Conservation (phyloP, 2,329 filamentous ascomycete species). For the Acephala macrosclerotiorum region DNA sequence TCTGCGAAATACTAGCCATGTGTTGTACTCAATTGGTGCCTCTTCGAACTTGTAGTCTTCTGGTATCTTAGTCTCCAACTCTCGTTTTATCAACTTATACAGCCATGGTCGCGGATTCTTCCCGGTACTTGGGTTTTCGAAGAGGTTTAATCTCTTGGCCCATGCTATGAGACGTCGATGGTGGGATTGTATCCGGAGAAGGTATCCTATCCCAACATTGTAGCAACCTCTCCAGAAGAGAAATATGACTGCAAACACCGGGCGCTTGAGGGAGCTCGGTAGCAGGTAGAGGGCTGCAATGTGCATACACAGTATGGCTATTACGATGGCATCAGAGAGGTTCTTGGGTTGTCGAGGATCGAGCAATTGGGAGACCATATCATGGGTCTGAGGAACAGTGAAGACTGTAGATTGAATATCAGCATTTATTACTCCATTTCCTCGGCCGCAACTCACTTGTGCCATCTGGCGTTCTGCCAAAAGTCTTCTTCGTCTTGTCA, state of each 20-base stretch:
- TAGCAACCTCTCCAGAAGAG: constrained; percentile 92
- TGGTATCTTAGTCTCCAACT: constrained; percentile 94
- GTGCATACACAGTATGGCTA: constrained; percentile 78
- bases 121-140: constrained; percentile 82
- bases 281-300: constrained; percentile 77
- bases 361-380: constrained; percentile 98
- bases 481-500: constrained; percentile 75
- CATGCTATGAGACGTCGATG: constrained; percentile 85
- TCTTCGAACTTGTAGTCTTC: constrained; percentile 93
- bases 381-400: constrained; percentile 92
- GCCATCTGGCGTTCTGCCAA: constrained; percentile 88
- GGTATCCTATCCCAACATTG: constrained; percentile 91
- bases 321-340: constrained; percentile 81
- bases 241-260: constrained; percentile 83
- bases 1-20: constrained; percentile 95
- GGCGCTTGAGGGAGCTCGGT: constrained; percentile 72
- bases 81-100: constrained; percentile 83
- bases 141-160: constrained; percentile 86
- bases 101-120: constrained; percentile 83
- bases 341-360: constrained; percentile 97
- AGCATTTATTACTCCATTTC: constrained; percentile 2
- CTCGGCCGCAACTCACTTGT: constrained; percentile 68
- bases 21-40: constrained; percentile 97
- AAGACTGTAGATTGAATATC: constrained; percentile 71
- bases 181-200: constrained; percentile 89